Conservation (phyloP, 2,329 filamentous ascomycete species). For the Exserohilum rostratum region DNA sequence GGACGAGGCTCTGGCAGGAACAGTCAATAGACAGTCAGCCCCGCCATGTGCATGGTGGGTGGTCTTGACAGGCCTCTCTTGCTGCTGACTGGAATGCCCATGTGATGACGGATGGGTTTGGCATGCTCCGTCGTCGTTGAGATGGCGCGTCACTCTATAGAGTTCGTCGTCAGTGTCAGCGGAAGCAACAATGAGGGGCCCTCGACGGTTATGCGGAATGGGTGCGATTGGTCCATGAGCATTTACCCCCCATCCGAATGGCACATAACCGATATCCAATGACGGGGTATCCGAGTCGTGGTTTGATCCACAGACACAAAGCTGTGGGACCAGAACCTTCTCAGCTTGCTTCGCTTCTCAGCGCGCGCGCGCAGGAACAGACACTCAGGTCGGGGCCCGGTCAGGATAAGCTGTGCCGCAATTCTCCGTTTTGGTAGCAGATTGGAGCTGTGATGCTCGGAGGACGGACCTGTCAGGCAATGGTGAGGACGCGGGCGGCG, state of each 20-base stretch:
- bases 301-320: neutral
- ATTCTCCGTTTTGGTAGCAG: slow-evolving; percentile 7
- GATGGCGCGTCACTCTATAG: slow-evolving; percentile 1
- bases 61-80: slow-evolving; percentile 5
- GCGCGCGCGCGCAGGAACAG: neutral
- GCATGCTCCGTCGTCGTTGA: neutral
- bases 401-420: neutral
- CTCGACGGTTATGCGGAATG: neutral
- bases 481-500: slow-evolving; percentile 12
- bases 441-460: slow-evolving; percentile 4
- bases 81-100: neutral
- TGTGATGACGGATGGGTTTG: no score
- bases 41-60: neutral
- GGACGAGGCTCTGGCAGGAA: slow-evolving; percentile 5
- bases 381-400: neutral
- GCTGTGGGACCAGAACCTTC: slow-evolving; percentile 2
- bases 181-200: neutral
- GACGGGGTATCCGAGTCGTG: slow-evolving; percentile 10
- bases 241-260: neutral
- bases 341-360: slow-evolving; percentile 5
- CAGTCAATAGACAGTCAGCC: slow-evolving; percentile 1
- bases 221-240: slow-evolving; percentile 1
- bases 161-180: neutral
- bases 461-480: slow-evolving; percentile 5
- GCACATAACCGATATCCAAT: slow-evolving; percentile 10